Evolutionary conservation across 1,284 basidiomycete genomes (phyloP), one percentile per base, ranked within the genome.

Genomic region (Ganoderma boninense): DNA sequence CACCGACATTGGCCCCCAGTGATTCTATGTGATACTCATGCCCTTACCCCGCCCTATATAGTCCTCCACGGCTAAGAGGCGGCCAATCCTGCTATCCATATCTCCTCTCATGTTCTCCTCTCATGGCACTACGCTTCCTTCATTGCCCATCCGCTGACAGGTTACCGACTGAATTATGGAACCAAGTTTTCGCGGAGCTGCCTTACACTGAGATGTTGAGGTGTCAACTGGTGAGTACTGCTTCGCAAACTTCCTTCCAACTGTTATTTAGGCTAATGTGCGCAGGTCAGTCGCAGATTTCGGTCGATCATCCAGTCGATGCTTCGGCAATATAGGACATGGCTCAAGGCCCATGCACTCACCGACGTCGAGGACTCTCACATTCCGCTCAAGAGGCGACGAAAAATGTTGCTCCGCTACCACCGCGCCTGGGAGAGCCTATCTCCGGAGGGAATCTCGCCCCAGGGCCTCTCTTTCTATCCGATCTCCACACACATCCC

Each of bases 351-450:
- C 18, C 35, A 35, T 23, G 66, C 49, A 23, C 42, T 67, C 38
- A 49, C 32, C 7, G 29, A 67, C 40, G 4, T 61, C 11, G 38
- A 42, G 4, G 5, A 43, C 14, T 62, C 66, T n/a, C 6, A 38
- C 1, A 56, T 44, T 1, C 49, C 66, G 14, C 40, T 62, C 43
- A 54, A 40, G 29, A 18, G 26, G 52, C 61, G 66, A 26, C 26
- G n/a, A 16, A 52, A 46, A 7, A 62, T 54, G 60, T 26, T 67
- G 23, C 66, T 52, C 23, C 46, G 49, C 18, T 67, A 67, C 29
- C 60, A 56, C 32, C 60, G 52, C 8, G 49, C 60, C 6, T 67
- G 66, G 66, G 60, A 67, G 49, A 38, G 16, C n/a, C 46, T 67
- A 38, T 54, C 49, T 20, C 35, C 35, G 0, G 20, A 60, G 2